Percentiles rank a stretch among this genome's conserved stretches.
Evolutionary conservation across 2,329 filamentous ascomycete genomes (phyloP).

Genomic region (Curvularia sp.): DNA sequence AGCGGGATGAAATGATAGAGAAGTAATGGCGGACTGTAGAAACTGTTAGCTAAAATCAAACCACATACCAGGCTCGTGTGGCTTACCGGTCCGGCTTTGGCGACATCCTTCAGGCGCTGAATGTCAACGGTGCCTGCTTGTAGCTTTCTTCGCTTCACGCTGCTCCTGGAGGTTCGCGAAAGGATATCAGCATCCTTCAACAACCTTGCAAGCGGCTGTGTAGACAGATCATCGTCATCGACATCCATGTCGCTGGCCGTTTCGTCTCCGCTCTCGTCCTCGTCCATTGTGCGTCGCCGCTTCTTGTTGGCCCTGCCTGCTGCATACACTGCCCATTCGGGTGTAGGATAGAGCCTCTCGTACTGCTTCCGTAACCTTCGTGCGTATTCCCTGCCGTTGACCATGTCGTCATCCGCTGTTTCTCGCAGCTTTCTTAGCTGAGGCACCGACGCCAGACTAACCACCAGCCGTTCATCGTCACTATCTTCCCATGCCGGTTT

Average conservation of each 20-base stretch:
- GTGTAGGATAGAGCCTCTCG: conserved; percentile 66
- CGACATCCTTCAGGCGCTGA: conserved; percentile 84
- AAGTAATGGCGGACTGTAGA: conserved; percentile 73
- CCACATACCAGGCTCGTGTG: not conserved
- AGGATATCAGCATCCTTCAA: conserved; percentile 77
- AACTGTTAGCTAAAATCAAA: conserved; percentile 21
- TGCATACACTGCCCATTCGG: conserved; percentile 65
- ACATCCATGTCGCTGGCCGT: conserved; percentile 64
- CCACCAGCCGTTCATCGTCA: conserved; percentile 85
- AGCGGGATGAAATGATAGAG: conserved; percentile 86
- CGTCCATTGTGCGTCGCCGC: conserved; percentile 55
- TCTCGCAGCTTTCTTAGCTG: conserved; percentile 83
- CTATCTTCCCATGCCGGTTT: conserved; percentile 88
- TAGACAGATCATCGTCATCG: conserved; percentile 61
- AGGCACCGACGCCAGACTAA: conserved; percentile 80
- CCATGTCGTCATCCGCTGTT: conserved; percentile 82
- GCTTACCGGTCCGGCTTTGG: conserved; percentile 72
- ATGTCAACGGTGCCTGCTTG: conserved; percentile 90
- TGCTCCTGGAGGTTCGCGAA: conserved; percentile 58
- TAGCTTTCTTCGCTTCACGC: conserved; percentile 71
- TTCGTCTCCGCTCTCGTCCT: conserved; percentile 54
- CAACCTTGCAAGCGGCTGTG: conserved; percentile 79
- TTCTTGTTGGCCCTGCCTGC: conserved; percentile 54
- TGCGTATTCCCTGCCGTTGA: conserved; percentile 86
- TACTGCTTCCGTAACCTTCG: conserved; percentile 81